Evolutionary conservation across 2,329 filamentous ascomycete genomes (phyloP), one percentile per base, ranked within the genome.

Genomic region (Samsoniella hepiali): DNA sequence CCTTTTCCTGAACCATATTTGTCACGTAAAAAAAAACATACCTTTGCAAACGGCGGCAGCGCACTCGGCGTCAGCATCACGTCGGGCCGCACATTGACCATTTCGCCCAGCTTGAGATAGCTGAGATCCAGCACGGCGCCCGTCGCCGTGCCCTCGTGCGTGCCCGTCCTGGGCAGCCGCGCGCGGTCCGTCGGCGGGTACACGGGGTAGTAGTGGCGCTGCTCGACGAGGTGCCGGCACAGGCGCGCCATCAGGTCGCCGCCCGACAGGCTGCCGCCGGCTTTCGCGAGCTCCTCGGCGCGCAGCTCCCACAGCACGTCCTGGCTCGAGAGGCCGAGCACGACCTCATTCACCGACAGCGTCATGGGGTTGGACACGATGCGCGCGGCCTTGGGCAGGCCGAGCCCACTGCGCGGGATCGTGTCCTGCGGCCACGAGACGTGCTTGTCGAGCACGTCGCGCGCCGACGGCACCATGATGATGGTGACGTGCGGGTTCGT

Each of bases 321-420:
- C 70, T 96, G 90, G 0, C 88, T 89, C 32, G 89, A 93, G 69
- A 97, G 83, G 5, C 91, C 93, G 32, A 97, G 77, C 1, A 94
- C 83, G 50, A 89, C 84, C 76, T 98, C 95, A 76, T 99, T 99
- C 67, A 98, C 81, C 6, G 87, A 91, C 3, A 98, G 77, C 9
- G 91, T 92, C 82, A 96, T 94, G 1, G 95, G 95, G 72, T 98
- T 98, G 2, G 93, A 91, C 17, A 97, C 86, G 69, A 96, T 85
- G 62, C 85, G 87, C 11, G 84, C 89, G 63, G 88, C 82, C 73
- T 91, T 94, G 11, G 90, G 90, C 5, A 98, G 82, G 5, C 90
- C 91, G 7, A 96, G 83, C 22, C 93, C 90, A 70, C 88, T 90
- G 67, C 82, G 81, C 1, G 80, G 74, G 47, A 97, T 85, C 34